Percentiles rank a stretch among this genome's conserved stretches.
Conservation (phyloP, 257 asterid genomes). For the Schizonepeta tenuifolia region DNA sequence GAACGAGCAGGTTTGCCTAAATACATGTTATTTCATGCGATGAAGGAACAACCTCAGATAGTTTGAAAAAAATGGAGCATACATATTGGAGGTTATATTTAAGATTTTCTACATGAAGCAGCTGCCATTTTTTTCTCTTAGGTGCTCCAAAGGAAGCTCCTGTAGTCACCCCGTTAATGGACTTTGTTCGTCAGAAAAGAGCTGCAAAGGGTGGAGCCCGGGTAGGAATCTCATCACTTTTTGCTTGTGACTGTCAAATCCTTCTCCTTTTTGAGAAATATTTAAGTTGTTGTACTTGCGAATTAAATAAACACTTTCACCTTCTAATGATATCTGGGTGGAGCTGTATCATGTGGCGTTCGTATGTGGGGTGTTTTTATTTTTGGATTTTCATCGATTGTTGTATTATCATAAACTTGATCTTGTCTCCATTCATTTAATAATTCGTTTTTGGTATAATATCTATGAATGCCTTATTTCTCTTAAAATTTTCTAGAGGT, state of each 20-base stretch:
- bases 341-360: background rate
- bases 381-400: background rate
- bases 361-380: background rate
- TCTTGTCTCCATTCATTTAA: slow-evolving; percentile 17
- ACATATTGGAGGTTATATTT: slow-evolving; percentile 17
- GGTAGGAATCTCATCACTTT: slow-evolving; percentile 57
- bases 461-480: slow-evolving; percentile 22
- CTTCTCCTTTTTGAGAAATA: slow-evolving; percentile 17
- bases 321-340: slow-evolving; percentile 20
- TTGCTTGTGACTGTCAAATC: slow-evolving; percentile 45
- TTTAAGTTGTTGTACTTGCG: slow-evolving; percentile 13
- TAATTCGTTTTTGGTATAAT: slow-evolving; percentile 10
- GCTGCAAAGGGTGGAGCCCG: slow-evolving; percentile 90
- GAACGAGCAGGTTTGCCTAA: slow-evolving; percentile 84
- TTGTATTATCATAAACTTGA: slow-evolving; percentile 18
- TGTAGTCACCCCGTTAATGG: slow-evolving; percentile 91
- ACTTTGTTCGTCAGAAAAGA: slow-evolving; percentile 90
- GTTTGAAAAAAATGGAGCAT: slow-evolving; percentile 3
- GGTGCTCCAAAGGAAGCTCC: slow-evolving; percentile 86
- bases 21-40: slow-evolving; percentile 2
- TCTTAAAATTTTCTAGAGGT: slow-evolving; percentile 52
- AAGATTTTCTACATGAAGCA: slow-evolving; percentile 29
- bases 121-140: slow-evolving; percentile 40
- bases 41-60: slow-evolving; percentile 36
- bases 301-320: background rate